Evolutionary conservation across 208 protist species (phyloP).

Genomic region (Trypanosoma boissoni): DNA sequence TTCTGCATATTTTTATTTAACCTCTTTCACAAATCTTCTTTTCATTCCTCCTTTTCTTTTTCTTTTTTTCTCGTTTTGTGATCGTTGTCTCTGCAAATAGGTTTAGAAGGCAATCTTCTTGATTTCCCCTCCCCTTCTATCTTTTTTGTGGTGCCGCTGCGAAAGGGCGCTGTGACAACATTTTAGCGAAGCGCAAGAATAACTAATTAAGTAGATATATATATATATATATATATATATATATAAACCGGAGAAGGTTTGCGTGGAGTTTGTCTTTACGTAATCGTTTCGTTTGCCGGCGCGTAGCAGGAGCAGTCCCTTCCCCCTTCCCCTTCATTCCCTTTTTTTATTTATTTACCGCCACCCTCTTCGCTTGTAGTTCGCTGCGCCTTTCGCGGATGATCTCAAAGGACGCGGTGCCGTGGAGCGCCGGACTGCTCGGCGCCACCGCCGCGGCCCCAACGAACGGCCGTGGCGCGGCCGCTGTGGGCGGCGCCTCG

Average conservation of each 20-base stretch:
- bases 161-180: conserved; percentile 7
- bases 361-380: background rate
- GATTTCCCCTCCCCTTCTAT: conserved; percentile 9
- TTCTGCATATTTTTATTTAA: background rate
- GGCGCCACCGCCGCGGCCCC: conserved; percentile 9
- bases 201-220: conserved; percentile 12
- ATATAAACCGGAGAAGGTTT: no score
- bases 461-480: conserved; percentile 3
- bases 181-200: conserved; percentile 1
- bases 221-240: conserved; percentile 17
- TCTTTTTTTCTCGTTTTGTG: no score
- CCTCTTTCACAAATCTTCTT: background rate
- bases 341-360: background rate
- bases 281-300: no score
- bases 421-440: conserved; percentile 18
- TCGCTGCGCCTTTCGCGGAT: conserved; percentile 5
- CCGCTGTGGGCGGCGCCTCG: conserved; percentile 1
- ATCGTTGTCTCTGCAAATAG: no score
- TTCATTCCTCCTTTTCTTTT: conserved; percentile 9
- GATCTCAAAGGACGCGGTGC: conserved; percentile 20
- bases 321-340: no score
- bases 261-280: no score
- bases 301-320: no score
- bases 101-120: no score
- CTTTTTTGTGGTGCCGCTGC: conserved; percentile 5